Conservation (phyloP, 192 early-diverging fungal genomes). For the Coemansia sp. region DNA sequence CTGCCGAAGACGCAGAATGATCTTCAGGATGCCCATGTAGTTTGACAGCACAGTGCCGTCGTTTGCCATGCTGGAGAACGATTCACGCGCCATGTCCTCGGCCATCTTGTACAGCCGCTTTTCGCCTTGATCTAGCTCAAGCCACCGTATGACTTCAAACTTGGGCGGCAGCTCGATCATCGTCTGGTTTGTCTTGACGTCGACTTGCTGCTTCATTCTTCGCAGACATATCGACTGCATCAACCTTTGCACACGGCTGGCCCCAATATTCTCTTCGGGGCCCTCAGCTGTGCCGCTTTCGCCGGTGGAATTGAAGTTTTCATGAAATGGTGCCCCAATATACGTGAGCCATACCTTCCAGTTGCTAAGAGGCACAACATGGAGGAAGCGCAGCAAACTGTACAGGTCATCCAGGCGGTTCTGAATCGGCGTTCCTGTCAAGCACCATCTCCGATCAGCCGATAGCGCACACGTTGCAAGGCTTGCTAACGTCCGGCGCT, state of each 20-base stretch:
- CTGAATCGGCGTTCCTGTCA: slow-evolving; percentile 92
- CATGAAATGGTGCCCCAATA: slow-evolving; percentile 73
- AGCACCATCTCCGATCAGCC: slow-evolving; percentile 76
- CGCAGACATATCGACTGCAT: slow-evolving; percentile 64
- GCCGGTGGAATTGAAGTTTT: slow-evolving; percentile 43
- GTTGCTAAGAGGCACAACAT: slow-evolving; percentile 66
- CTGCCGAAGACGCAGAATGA: slow-evolving; percentile 63
- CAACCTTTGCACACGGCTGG: slow-evolving; percentile 45
- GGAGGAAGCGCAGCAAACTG: slow-evolving; percentile 80
- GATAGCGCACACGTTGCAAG: slow-evolving; percentile 69
- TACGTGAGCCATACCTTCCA: slow-evolving; percentile 75
- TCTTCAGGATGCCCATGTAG: slow-evolving; percentile 63
- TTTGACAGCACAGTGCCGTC: slow-evolving; percentile 65
- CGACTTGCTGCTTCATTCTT: slow-evolving; percentile 80
- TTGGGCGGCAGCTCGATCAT: slow-evolving; percentile 77
- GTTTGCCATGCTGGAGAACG: slow-evolving; percentile 59
- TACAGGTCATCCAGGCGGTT: slow-evolving; percentile 86
- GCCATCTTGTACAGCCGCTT: slow-evolving; percentile 69
- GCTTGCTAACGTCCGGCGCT: slow-evolving; percentile 68
- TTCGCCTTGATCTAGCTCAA: slow-evolving; percentile 64
- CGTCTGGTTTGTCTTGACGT: slow-evolving; percentile 65
- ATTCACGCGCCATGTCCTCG: slow-evolving; percentile 64
- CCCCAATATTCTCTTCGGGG: slow-evolving; percentile 38
- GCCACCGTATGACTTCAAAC: slow-evolving; percentile 58
- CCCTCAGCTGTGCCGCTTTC: slow-evolving; percentile 4